Percentiles rank a stretch among this genome's conserved stretches.
These are phyloP conservation scores for Melastoma candidum DNA, from an alignment of 441 rosid genomes.

Conservation along the genomic window DNA sequence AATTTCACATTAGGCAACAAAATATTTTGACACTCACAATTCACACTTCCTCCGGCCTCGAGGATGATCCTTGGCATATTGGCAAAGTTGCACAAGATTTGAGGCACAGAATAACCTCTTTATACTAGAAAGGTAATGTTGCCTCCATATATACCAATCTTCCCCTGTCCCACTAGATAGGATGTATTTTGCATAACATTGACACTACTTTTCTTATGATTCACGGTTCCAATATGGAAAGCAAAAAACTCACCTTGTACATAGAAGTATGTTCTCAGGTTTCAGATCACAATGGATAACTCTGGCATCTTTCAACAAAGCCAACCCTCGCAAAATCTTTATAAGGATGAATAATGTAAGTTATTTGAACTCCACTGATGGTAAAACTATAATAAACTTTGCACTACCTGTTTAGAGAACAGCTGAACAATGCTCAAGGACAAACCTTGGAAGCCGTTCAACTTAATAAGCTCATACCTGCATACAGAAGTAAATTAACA, in stretches of 20 bases:
- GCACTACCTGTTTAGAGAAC: slow-evolving; percentile 91
- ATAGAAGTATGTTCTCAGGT: slow-evolving; percentile 96
- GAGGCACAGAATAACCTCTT: no score
- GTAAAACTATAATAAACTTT: not conserved
- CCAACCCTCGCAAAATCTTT: slow-evolving; percentile 86
- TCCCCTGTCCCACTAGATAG: no score
- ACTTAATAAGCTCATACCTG: slow-evolving; percentile 98
- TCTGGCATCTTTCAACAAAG: slow-evolving; percentile 91
- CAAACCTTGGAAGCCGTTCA: slow-evolving; percentile 89
- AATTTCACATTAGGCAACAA: slow-evolving; percentile 12
- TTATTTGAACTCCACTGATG: slow-evolving; percentile 11
- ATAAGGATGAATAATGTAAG: slow-evolving; percentile 10
- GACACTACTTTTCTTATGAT: no score
- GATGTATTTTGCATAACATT: no score
- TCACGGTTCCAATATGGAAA: not conserved
- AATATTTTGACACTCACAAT: no score
- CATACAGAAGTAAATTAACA: slow-evolving; percentile 13
- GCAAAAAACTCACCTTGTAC: slow-evolving; percentile 63
- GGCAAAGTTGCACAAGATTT: no score
- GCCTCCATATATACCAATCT: no score
- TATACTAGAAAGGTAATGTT: no score
- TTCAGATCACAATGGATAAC: slow-evolving; percentile 98
- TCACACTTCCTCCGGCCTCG: no score
- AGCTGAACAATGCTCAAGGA: slow-evolving; percentile 93
- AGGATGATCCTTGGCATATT: no score